A percentile compares a stretch with the other conserved stretches of the same genome.
These are phyloP conservation scores for Salvia hispanica DNA, from an alignment of 257 asterid genomes.

Conservation along the genomic window DNA sequence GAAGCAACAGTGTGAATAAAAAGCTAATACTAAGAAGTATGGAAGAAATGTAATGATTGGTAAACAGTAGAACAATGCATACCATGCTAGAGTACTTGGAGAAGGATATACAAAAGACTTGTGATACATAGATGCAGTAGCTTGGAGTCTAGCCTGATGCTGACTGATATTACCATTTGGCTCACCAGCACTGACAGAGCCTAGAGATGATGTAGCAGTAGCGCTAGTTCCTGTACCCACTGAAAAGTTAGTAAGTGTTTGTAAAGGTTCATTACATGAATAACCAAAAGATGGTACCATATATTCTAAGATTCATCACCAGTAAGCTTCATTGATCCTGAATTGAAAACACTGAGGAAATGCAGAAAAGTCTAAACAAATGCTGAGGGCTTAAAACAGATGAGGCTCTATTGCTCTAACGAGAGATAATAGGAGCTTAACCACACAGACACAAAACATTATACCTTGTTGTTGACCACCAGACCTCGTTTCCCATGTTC, in stretches of 20 bases:
- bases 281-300: constrained; percentile 11
- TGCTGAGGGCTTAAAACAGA: neutral
- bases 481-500: constrained; percentile 60
- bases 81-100: constrained; percentile 57
- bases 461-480: constrained; percentile 70
- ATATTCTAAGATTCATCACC: neutral
- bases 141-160: constrained; percentile 79
- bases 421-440: constrained; percentile 19
- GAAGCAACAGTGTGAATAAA: constrained; percentile 17
- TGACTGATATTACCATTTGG: constrained; percentile 51
- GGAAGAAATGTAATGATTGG: constrained; percentile 6
- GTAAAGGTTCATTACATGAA: neutral
- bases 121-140: constrained; percentile 76
- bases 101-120: constrained; percentile 96
- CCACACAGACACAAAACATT: constrained; percentile 8
- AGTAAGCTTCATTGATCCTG: constrained; percentile 14
- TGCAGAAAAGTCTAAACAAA: neutral
- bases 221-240: constrained; percentile 59
- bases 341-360: neutral
- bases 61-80: constrained; percentile 31
- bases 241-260: constrained; percentile 28
- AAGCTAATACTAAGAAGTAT: constrained; percentile 29
- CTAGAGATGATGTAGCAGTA: constrained; percentile 61
- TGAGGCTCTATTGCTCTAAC: constrained; percentile 14
- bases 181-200: constrained; percentile 43